phyloP scores from a whole-genome alignment of 83 land plant genomes.

The Picea engelmannii region DNA sequence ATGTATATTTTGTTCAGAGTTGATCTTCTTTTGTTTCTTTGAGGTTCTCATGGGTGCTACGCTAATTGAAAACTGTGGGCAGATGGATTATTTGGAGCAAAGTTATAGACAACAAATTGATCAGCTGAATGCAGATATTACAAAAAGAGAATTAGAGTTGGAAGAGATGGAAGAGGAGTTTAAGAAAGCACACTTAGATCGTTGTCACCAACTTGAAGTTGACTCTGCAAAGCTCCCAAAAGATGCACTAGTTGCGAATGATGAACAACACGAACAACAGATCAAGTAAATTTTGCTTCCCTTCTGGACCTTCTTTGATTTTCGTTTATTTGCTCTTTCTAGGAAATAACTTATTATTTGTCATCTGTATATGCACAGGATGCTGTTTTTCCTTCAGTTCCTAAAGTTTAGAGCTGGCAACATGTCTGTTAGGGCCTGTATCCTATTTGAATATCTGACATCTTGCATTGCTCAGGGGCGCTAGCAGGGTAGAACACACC shows the following conservation, averaged over 20 bases:
- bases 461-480: too few relatives aligned
- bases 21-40: too few relatives aligned
- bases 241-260: constrained; percentile 19
- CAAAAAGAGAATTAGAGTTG: constrained; percentile 50
- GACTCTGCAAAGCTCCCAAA: constrained; percentile 33
- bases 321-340: too few relatives aligned
- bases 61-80: neutral
- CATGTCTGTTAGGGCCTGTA: too few relatives aligned
- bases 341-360: too few relatives aligned
- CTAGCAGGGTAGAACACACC: too few relatives aligned
- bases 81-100: constrained; percentile 70
- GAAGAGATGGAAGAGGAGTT: constrained; percentile 45
- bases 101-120: constrained; percentile 54
- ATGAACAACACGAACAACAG: constrained; percentile 28
- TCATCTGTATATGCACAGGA: too few relatives aligned
- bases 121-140: constrained; percentile 31
- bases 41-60: neutral
- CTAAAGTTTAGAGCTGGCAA: too few relatives aligned
- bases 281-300: constrained; percentile 9
- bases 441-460: neutral
- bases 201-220: constrained; percentile 43
- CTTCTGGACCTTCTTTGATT: neutral
- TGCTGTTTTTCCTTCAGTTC: too few relatives aligned
- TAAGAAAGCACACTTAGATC: constrained; percentile 4
- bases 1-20: too few relatives aligned